Base-by-base conservation (phyloP, 768 basidiomycete genomes). In the Boletus rubropictus region DNA sequence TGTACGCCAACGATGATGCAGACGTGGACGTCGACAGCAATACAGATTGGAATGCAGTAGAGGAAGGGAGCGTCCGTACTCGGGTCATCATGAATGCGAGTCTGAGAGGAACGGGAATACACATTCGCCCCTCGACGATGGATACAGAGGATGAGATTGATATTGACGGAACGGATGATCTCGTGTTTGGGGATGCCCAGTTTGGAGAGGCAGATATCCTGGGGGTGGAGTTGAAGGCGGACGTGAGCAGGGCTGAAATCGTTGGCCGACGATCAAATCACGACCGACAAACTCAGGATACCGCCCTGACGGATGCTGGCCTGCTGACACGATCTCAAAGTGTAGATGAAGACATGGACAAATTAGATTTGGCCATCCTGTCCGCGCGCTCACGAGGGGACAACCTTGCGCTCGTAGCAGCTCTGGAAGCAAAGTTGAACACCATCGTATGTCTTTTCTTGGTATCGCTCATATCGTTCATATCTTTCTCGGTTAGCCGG, bases 111-210 rank as follows among this genome's bases (percentile, higher is more conserved):
- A 77, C 79, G 7, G 89, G 89, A n/a, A 87, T 89, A 60, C 74
- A 79, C 48, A 73, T 80, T 8, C 80, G 84, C 33, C 68, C 67
- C 21, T 62, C 72, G n/a, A 70, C 75, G 15, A 68, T 74, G 49
- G 86, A 89, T 49, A 74, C 86, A 2, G 89, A 91, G 25, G 87
- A 85, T 15, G 88, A 89, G 38, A 72, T 90, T 9, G 89, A 91
- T 48, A 70, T 89, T 9, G 88, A 89, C 47, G 87, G 88, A 3
- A 85, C 86, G 46, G 87, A 88, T 58, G 74, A 80, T 45, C 75
- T 60, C 3, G 56, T 74, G 1, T 91, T 80, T 57, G 88, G 88
- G 1, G 76, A 77, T 15, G 72, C 76, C 1, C 89, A 91, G 58
- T 91, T 91, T 61, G 82, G 80, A 9, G 87, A 89, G 62, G 73